Conservation (phyloP, 345 rosid species). For the Eucalyptus victrix region DNA sequence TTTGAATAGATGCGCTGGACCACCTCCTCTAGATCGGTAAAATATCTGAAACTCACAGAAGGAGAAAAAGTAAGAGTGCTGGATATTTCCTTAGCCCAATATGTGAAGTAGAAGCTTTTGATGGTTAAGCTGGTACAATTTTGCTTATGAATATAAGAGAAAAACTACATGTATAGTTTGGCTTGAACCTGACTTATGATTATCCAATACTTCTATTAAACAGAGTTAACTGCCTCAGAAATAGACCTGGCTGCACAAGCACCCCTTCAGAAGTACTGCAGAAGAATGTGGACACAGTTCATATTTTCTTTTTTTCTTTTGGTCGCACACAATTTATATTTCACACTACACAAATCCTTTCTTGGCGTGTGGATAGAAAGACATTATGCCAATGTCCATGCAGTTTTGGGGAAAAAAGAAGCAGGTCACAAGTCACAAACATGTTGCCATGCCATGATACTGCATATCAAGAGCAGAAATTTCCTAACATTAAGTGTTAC, state of each 20-base stretch:
- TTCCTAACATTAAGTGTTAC: neutral
- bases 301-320: too few species aligned
- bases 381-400: neutral
- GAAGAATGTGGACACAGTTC: neutral
- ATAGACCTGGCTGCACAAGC: neutral
- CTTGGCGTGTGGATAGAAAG: neutral
- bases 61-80: neutral
- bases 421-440: neutral
- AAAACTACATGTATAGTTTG: neutral
- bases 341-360: neutral
- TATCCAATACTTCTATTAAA: neutral
- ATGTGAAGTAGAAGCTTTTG: neutral
- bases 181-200: neutral
- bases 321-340: neutral
- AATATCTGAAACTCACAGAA: conserved; percentile 36
- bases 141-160: neutral
- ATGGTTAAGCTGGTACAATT: neutral
- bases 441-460: neutral
- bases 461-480: neutral
- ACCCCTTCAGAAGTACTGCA: neutral
- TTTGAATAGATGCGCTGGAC: conserved; percentile 54
- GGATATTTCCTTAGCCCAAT: neutral
- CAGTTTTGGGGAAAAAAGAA: neutral
- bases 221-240: neutral
- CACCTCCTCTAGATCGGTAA: conserved; percentile 39